A percentile compares a stretch with the other conserved stretches of the same genome.
phyloP scores from a whole-genome alignment of 2,329 filamentous ascomycete genomes.

The Hypoxylon rubiginosum region DNA sequence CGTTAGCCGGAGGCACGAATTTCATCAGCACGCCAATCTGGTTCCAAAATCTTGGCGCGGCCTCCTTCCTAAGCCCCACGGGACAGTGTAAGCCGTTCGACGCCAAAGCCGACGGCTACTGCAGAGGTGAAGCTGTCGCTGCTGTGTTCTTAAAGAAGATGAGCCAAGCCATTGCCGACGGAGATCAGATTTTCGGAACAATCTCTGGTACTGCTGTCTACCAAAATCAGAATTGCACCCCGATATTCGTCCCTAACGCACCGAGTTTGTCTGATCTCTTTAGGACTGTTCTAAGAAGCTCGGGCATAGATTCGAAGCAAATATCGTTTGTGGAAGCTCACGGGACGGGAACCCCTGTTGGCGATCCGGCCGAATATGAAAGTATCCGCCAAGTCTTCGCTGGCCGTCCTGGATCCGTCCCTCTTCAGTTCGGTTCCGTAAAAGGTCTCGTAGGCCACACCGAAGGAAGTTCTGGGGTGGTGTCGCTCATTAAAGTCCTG shows the following conservation, averaged over 20 bases:
- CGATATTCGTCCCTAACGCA: slow-evolving; percentile 57
- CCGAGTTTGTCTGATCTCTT: slow-evolving; percentile 51
- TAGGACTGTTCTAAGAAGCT: slow-evolving; percentile 46
- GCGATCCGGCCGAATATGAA: slow-evolving; percentile 52
- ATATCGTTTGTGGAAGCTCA: slow-evolving; percentile 55
- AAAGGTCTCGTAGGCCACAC: slow-evolving; percentile 53
- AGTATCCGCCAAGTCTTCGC: slow-evolving; percentile 43
- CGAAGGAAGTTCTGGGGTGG: slow-evolving; percentile 48
- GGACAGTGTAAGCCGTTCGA: slow-evolving; percentile 55
- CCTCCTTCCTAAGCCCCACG: slow-evolving; percentile 47
- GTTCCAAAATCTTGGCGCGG: slow-evolving; percentile 44
- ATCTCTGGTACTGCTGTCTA: slow-evolving; percentile 56
- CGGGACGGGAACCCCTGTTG: slow-evolving; percentile 58
- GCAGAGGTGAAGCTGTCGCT: slow-evolving; percentile 62
- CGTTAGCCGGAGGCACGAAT: slow-evolving; percentile 52
- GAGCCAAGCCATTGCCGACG: slow-evolving; percentile 59
- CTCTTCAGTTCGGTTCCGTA: slow-evolving; percentile 44
- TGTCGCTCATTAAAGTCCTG: slow-evolving; percentile 48
- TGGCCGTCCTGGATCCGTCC: slow-evolving; percentile 36
- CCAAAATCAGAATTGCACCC: slow-evolving; percentile 56
- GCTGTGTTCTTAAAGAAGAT: slow-evolving; percentile 63
- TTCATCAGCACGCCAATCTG: slow-evolving; percentile 49
- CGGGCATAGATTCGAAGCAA: slow-evolving; percentile 38
- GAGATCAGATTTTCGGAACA: slow-evolving; percentile 58
- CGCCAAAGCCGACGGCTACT: slow-evolving; percentile 63